Conservation (phyloP, 768 basidiomycete genomes). For the Leccinum truebloodii region DNA sequence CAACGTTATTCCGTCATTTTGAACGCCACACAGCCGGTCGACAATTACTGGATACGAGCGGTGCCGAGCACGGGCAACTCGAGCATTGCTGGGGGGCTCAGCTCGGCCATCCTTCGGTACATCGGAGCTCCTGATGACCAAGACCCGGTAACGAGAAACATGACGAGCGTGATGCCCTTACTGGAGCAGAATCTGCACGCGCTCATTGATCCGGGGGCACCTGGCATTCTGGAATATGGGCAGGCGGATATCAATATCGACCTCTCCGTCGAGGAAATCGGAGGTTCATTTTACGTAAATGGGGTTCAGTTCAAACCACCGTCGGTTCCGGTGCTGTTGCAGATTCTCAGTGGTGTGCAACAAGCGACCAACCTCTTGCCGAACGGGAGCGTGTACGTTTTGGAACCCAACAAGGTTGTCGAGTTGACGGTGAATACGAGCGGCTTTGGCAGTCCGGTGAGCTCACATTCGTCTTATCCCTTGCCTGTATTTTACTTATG, state of each 20-base stretch:
- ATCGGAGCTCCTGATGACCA: background rate
- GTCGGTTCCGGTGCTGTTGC: background rate
- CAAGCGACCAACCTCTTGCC: background rate
- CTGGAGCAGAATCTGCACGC: background rate
- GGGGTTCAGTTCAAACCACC: background rate
- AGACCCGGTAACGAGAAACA: background rate
- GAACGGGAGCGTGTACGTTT: background rate
- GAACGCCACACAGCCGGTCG: constrained; percentile 36
- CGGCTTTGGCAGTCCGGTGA: background rate
- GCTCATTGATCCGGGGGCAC: background rate
- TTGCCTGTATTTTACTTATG: background rate
- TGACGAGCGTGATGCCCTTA: background rate
- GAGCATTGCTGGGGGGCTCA: background rate
- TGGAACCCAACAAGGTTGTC: background rate
- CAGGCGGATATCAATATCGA: background rate
- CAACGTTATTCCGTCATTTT: background rate
- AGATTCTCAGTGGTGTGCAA: background rate
- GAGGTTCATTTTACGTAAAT: background rate
- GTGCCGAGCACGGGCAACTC: background rate
- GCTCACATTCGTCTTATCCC: background rate
- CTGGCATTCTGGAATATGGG: background rate
- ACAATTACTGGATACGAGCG: constrained; percentile 59
- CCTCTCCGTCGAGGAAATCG: background rate
- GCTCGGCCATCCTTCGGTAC: background rate
- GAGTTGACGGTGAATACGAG: background rate